Evolutionary conservation across 129 eudicot species (phyloP).

Genomic region (Flaveria bidentis): DNA sequence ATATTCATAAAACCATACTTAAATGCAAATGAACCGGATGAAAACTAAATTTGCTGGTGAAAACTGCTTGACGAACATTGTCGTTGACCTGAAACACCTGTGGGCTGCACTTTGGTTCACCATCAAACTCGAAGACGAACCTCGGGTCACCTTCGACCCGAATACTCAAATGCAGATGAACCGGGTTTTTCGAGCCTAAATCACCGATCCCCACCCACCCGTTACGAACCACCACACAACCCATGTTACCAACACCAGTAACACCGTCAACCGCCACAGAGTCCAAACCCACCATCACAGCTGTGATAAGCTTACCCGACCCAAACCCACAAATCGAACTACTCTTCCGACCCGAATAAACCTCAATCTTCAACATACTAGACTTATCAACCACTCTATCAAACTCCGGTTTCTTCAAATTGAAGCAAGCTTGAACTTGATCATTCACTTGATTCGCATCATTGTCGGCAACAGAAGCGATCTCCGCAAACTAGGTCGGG

Average conservation of each 20-base stretch:
- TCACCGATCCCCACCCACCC: slow-evolving; percentile 70
- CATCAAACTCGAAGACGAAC: slow-evolving; percentile 86
- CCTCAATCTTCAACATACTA: slow-evolving; percentile 49
- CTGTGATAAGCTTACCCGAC: slow-evolving; percentile 55
- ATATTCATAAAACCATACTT: no score
- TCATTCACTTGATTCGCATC: slow-evolving; percentile 46
- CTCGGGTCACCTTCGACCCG: slow-evolving; percentile 85
- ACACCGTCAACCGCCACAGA: slow-evolving; percentile 37
- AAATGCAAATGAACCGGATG: no score
- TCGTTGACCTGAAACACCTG: slow-evolving; percentile 94
- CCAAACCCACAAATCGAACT: slow-evolving; percentile 45
- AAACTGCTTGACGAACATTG: slow-evolving; percentile 84
- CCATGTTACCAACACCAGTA: slow-evolving; percentile 27
- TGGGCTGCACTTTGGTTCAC: slow-evolving; percentile 94
- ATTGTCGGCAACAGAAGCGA: slow-evolving; percentile 33
- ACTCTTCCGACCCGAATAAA: slow-evolving; percentile 36
- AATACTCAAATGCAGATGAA: slow-evolving; percentile 56
- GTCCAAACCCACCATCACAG: slow-evolving; percentile 58
- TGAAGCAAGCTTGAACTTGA: slow-evolving; percentile 38
- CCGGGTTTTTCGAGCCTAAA: slow-evolving; percentile 13
- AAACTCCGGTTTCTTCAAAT: slow-evolving; percentile 41
- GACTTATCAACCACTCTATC: slow-evolving; percentile 53
- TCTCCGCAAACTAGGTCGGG: slow-evolving; percentile 47
- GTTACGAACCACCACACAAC: slow-evolving; percentile 46
- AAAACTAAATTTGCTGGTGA: slow-evolving; percentile 81